phyloP scores from a whole-genome alignment of 768 basidiomycete genomes.

The Sporobolomyces roseus region DNA sequence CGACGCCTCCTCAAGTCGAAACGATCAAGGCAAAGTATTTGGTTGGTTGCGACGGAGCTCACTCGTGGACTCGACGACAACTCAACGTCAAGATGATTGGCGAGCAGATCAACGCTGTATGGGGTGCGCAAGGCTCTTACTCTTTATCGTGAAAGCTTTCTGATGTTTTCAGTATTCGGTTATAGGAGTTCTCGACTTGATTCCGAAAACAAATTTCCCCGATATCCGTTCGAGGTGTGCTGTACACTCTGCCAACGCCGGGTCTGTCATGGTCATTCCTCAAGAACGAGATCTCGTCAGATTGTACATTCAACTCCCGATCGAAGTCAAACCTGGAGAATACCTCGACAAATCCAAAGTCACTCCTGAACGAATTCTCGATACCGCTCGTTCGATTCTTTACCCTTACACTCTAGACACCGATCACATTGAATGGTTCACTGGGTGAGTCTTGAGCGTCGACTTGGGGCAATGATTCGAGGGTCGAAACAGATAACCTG shows the following conservation, averaged over 20 bases:
- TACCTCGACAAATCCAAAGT: conserved; percentile 58
- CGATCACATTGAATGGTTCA: conserved; percentile 41
- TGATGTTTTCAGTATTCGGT: too few species aligned
- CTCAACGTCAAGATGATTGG: conserved; percentile 70
- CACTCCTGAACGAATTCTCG: conserved; percentile 57
- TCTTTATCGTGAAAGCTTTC: too few species aligned
- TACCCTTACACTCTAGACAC: conserved; percentile 55
- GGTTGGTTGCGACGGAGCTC: conserved; percentile 67
- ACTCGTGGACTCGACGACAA: conserved; percentile 54
- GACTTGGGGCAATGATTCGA: background rate
- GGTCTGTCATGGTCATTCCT: conserved; percentile 65
- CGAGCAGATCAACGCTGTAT: conserved; percentile 67
- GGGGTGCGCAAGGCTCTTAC: too few species aligned
- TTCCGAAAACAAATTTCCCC: conserved; percentile 70
- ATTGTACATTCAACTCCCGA: conserved; percentile 66
- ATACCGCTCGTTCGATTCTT: conserved; percentile 59
- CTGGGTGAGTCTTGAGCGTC: too few species aligned
- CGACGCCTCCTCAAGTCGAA: conserved; percentile 20
- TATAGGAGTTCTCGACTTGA: conserved; percentile 69
- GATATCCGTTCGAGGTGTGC: conserved; percentile 64
- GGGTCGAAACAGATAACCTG: background rate
- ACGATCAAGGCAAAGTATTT: conserved; percentile 61
- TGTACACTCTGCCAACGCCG: conserved; percentile 63
- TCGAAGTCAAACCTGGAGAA: conserved; percentile 53
- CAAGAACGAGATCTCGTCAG: conserved; percentile 57